Evolutionary conservation across 2,329 filamentous ascomycete species (phyloP).

Genomic region (Saccharata proteae): DNA sequence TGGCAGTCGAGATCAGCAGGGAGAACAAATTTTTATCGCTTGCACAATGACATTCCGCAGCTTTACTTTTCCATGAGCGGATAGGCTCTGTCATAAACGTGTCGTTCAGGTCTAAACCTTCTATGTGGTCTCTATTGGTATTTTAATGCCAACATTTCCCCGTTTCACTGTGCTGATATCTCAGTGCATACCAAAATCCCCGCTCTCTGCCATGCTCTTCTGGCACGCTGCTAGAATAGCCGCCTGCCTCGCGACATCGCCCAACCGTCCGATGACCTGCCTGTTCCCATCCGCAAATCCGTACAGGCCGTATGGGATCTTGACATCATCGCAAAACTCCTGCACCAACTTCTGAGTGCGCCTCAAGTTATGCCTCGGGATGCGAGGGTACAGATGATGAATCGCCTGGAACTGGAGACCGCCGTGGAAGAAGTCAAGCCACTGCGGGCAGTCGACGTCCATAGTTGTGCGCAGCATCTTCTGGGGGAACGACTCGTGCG

Average conservation of each 20-base stretch:
- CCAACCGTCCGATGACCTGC: slow-evolving; percentile 41
- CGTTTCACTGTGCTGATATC: background rate
- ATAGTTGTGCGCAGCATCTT: slow-evolving; percentile 60
- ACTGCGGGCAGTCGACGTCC: slow-evolving; percentile 60
- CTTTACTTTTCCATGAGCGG: too few relatives aligned
- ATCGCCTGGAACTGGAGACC: slow-evolving; percentile 63
- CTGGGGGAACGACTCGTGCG: slow-evolving; percentile 55
- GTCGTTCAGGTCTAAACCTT: too few relatives aligned
- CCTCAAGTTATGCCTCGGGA: slow-evolving; percentile 57
- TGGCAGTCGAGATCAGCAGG: too few relatives aligned
- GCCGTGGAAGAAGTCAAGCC: slow-evolving; percentile 62
- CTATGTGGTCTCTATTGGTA: slow-evolving; percentile 1
- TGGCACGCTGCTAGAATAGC: slow-evolving; percentile 46
- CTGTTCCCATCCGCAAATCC: slow-evolving; percentile 52
- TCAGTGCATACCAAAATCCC: slow-evolving; percentile 7
- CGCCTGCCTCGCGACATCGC: slow-evolving; percentile 50
- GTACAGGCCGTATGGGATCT: slow-evolving; percentile 50
- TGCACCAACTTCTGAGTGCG: slow-evolving; percentile 46
- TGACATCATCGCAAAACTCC: slow-evolving; percentile 52
- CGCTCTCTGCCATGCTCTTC: slow-evolving; percentile 25
- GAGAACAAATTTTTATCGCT: too few relatives aligned
- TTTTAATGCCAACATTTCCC: background rate
- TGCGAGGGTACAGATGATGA: slow-evolving; percentile 57
- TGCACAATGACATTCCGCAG: too few relatives aligned
- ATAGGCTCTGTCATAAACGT: too few relatives aligned